These are phyloP conservation scores for Thyridium curvatum DNA, from an alignment of 2,329 filamentous ascomycete genomes.

Conservation along the genomic window DNA sequence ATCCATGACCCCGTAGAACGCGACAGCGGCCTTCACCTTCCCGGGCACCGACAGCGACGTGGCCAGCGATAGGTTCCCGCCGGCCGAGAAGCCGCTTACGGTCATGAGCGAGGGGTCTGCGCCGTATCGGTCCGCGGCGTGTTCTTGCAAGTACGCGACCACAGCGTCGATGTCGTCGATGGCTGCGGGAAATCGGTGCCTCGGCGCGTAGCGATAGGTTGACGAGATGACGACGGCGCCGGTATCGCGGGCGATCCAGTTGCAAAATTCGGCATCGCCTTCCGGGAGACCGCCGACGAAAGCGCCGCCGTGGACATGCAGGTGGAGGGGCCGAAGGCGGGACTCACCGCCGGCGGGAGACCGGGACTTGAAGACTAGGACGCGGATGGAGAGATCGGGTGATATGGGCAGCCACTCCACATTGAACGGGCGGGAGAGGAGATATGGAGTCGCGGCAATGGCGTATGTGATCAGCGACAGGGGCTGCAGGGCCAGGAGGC, in stretches of 20 bases:
- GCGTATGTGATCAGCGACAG: slow-evolving; percentile 27
- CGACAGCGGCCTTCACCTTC: slow-evolving; percentile 28
- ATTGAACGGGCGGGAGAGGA: slow-evolving; percentile 27
- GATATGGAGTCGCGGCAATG: slow-evolving; percentile 25
- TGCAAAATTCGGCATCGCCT: slow-evolving; percentile 24
- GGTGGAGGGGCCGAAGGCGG: slow-evolving; percentile 30
- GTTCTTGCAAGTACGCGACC: slow-evolving; percentile 28
- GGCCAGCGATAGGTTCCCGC: slow-evolving; percentile 35
- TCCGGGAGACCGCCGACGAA: slow-evolving; percentile 38
- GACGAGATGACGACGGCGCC: slow-evolving; percentile 40
- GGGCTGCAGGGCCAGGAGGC: slow-evolving; percentile 34
- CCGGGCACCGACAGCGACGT: slow-evolving; percentile 17
- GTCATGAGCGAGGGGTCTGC: slow-evolving; percentile 34
- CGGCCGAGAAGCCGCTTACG: slow-evolving; percentile 34
- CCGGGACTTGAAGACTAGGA: slow-evolving; percentile 25
- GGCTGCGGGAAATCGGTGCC: slow-evolving; percentile 39
- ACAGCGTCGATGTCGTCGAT: slow-evolving; percentile 40
- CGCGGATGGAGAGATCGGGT: slow-evolving; percentile 16
- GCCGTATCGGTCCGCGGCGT: slow-evolving; percentile 26
- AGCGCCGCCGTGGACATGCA: slow-evolving; percentile 36
- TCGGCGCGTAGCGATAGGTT: slow-evolving; percentile 45
- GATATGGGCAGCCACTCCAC: slow-evolving; percentile 25
- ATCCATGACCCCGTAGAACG: slow-evolving; percentile 33
- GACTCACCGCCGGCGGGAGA: slow-evolving; percentile 8
- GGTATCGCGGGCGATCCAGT: slow-evolving; percentile 25